Base-by-base conservation (phyloP, 148 eudicot genomes). In the Salicornia ramosissima region DNA sequence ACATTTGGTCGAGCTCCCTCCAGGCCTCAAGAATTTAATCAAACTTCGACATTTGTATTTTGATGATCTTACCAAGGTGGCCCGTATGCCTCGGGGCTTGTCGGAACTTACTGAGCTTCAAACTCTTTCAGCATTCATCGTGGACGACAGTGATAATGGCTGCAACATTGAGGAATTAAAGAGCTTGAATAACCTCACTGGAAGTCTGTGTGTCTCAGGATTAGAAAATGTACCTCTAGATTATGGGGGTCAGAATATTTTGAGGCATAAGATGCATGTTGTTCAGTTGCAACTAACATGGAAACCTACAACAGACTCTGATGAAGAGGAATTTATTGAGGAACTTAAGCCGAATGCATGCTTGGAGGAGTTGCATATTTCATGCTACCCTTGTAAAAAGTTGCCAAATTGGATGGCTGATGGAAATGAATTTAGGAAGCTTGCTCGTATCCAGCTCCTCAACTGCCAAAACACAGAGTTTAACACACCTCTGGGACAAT, bases 31-130 rank as follows among this genome's bases (percentile, higher is more conserved):
- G 16, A 39, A 64, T 19, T 47, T 77, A 50, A 14, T 16, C 2
- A 62, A 33, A 10, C 78, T 81, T 28, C 75, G 81, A 1, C 78
- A 81, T 77, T 52, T 81, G 12, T 74, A 77, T 45, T 68, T 77
- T 43, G 73, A 81, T 62, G 71, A 70, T 31, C 39, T 64, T n/a
- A n/a, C n/a, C 4, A 73, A 77, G 24, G 49, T 77, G 52, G 53
- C 15, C 59, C 70, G 11, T 34, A 70, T 77, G 73, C 84, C 80
- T 7, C 55, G 6, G 24, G 72, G 69, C 49, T 56, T 80, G 46
- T 75, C 80, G 11, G 43, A 19, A 4, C 65, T 80, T n/a, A 60
- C 21, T 1, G 59, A 69, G 28, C 80, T 80, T 36, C 77, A 54
- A 21, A 76, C 80, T 10, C 43, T 80, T 13, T 47, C 50, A 6